These are phyloP conservation scores for Penicillium canariense DNA, from an alignment of 495 filamentous ascomycete species.

Conservation along the genomic window DNA sequence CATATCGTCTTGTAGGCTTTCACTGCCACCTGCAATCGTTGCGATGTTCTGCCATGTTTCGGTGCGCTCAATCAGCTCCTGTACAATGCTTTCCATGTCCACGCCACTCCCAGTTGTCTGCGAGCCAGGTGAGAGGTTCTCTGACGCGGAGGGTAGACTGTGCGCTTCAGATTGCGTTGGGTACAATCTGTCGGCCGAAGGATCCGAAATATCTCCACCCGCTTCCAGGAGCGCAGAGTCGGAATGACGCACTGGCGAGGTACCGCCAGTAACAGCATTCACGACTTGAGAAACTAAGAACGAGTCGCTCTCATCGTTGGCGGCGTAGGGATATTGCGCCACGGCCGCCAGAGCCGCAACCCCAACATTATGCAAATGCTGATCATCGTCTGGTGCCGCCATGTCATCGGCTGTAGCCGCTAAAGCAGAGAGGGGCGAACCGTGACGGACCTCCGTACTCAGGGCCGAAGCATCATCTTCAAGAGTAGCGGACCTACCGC, in stretches of 20 bases:
- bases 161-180: slow-evolving; percentile 26
- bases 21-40: slow-evolving; percentile 25
- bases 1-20: slow-evolving; percentile 20
- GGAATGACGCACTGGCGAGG: background rate
- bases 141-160: slow-evolving; percentile 21
- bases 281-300: slow-evolving; percentile 31
- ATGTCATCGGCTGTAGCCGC: slow-evolving; percentile 5
- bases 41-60: slow-evolving; percentile 17
- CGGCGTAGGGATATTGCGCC: slow-evolving; percentile 29
- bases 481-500: slow-evolving; percentile 1
- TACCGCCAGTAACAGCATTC: slow-evolving; percentile 25
- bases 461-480: slow-evolving; percentile 8
- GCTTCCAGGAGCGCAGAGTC: background rate
- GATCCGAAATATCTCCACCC: background rate
- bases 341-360: slow-evolving; percentile 39
- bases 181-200: slow-evolving; percentile 12
- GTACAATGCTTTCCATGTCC: slow-evolving; percentile 21
- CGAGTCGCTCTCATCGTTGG: slow-evolving; percentile 18
- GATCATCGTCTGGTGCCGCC: slow-evolving; percentile 20
- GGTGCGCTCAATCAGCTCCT: slow-evolving; percentile 20
- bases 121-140: slow-evolving; percentile 5
- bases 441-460: slow-evolving; percentile 6
- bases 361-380: slow-evolving; percentile 24
- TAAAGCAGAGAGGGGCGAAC: background rate
- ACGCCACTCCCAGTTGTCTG: slow-evolving; percentile 10